Base-by-base conservation (phyloP, 805 yeast genomes). In the Candida piceae region DNA sequence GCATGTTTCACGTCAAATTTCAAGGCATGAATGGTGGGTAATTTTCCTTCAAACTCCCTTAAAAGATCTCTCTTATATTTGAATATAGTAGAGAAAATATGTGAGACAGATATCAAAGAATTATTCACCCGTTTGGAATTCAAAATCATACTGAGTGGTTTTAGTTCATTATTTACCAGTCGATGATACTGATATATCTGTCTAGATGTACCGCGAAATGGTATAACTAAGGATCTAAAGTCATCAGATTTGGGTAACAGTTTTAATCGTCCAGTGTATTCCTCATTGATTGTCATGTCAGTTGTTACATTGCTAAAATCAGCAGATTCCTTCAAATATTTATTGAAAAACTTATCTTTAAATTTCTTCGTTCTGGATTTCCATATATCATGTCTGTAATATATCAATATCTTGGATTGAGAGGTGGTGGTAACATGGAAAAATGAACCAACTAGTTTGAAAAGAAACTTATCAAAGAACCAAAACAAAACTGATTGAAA, bases 1-100 rank as follows among this genome's bases (percentile, higher is more conserved):
- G 96, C 87, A 3, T 79, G 70, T 38, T 69, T 70, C 44, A 84
- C 76, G 55, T 89, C 97, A 56, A 86, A 83, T 46, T 84, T 85
- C 18, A 83, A 63, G 12, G 72, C 72, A 49, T 64, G 72, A 0
- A 79, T 44, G 2, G 45, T 13, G 0, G 76, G 76, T 4, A 69
- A 12, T 2, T 16, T 28, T 0, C 52, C 49, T 13, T 42, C 41
- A 27, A 39, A 35, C 8, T 42, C 37, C 4, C 36, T 21, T 2
- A 49, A 6, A 0, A 67, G 44, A 0, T 22, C 20, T 2, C 35
- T 30, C 36, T 67, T 72, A 48, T 66, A 84, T 0, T 46, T 25
- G 6, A 53, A 40, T 0, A 82, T 42, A 4, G 49, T 42, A 0
- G 42, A 33, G 1, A 76, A 65, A 9, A 80, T 63, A 27, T 78